Conservation (phyloP, 768 basidiomycete genomes). For the Panaeolus papilionaceus region DNA sequence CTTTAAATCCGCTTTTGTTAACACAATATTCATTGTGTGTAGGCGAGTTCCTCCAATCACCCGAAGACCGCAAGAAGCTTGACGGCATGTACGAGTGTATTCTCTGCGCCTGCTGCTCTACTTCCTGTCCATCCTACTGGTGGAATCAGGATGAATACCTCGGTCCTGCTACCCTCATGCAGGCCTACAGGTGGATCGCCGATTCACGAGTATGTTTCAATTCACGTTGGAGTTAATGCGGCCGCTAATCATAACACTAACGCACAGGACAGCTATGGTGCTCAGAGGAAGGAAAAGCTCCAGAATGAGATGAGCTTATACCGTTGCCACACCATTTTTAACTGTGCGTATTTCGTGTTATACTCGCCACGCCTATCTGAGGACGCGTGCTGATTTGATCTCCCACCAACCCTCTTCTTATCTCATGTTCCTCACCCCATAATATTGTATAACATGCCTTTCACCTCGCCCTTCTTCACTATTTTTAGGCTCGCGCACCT, state of each 20-base stretch:
- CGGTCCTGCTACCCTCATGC: constrained; percentile 96
- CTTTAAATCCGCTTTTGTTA: constrained; percentile 11
- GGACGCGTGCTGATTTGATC: neutral
- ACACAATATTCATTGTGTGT: neutral
- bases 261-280: constrained; percentile 72
- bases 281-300: constrained; percentile 87
- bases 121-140: constrained; percentile 98
- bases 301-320: constrained; percentile 97
- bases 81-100: constrained; percentile 99
- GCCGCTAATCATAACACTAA: constrained; percentile 11
- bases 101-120: constrained; percentile 96
- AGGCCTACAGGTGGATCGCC: constrained; percentile 97
- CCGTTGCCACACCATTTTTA: constrained; percentile 99
- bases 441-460: neutral
- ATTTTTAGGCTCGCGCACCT: constrained; percentile 82
- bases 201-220: constrained; percentile 79
- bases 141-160: constrained; percentile 99
- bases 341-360: constrained; percentile 60
- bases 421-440: neutral
- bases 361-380: neutral
- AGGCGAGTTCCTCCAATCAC: constrained; percentile 89
- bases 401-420: neutral
- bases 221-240: constrained; percentile 24
- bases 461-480: constrained; percentile 13
- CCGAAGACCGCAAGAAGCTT: constrained; percentile 92